These are phyloP conservation scores for Zoysia pacifica DNA, from an alignment of 176 grass and related monocot species.

Conservation along the genomic window DNA sequence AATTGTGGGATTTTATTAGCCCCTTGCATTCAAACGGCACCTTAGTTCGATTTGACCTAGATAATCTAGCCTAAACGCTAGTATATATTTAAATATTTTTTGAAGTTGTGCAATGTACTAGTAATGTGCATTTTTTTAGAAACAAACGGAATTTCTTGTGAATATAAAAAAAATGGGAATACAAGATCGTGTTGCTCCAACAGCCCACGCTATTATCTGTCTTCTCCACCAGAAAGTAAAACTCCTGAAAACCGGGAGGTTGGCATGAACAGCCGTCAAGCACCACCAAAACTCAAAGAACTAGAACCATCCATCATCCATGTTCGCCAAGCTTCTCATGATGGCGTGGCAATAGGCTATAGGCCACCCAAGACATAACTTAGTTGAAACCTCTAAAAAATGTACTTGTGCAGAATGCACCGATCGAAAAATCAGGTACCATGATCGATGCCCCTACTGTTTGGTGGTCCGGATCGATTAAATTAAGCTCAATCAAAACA, in stretches of 20 bases:
- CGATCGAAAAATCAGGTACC: conserved; percentile 31
- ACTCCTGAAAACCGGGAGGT: neutral
- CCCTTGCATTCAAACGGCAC: too few relatives aligned
- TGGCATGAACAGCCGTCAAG: neutral
- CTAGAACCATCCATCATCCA: neutral
- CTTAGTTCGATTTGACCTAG: too few relatives aligned
- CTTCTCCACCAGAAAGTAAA: neutral
- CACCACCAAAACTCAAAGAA: neutral
- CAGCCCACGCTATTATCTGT: neutral
- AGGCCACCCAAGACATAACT: neutral
- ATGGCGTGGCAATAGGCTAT: conserved; percentile 4
- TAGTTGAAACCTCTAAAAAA: neutral
- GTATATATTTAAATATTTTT: too few relatives aligned
- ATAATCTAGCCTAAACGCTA: too few relatives aligned
- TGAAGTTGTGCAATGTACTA: too few relatives aligned
- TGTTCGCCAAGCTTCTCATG: neutral
- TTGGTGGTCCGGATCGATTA: neutral
- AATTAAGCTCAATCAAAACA: neutral
- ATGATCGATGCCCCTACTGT: neutral
- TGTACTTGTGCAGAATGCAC: neutral
- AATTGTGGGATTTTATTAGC: too few relatives aligned
- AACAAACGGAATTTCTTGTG: too few relatives aligned
- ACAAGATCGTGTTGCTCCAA: neutral
- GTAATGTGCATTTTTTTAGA: too few relatives aligned
- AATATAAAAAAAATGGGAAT: too few relatives aligned